Conservation (phyloP, 345 rosid genomes). For the Crucihimalaya himalaica region DNA sequence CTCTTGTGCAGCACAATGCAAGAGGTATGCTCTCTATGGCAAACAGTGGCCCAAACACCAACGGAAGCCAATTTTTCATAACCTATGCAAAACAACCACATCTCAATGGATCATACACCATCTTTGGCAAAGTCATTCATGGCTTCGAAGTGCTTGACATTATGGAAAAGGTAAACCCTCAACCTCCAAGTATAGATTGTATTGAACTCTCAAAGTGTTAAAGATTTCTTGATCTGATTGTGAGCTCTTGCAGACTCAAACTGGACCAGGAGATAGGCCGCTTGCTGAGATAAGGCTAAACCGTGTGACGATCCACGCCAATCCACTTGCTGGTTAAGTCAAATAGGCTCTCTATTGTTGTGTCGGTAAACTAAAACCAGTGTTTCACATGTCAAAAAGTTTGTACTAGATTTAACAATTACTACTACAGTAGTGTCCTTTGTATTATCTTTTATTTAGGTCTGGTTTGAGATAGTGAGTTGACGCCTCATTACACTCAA, state of each 20-base stretch:
- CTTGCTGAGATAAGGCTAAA: constrained; percentile 96
- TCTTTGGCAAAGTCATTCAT: constrained; percentile 94
- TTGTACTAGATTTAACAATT: constrained; percentile 3
- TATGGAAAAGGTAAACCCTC: constrained; percentile 82
- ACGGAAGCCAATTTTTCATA: constrained; percentile 94
- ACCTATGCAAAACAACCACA: constrained; percentile 91
- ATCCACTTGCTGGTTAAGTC: constrained; percentile 86
- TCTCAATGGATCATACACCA: constrained; percentile 91
- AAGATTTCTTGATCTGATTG: neutral
- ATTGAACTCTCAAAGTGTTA: neutral
- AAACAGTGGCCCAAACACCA: constrained; percentile 95
- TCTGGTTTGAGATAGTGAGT: neutral
- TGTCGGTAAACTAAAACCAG: neutral
- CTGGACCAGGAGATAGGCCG: constrained; percentile 87
- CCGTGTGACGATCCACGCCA: constrained; percentile 93
- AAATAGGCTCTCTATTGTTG: neutral
- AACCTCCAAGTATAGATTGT: neutral
- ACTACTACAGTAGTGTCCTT: neutral
- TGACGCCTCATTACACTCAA: neutral
- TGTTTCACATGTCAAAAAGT: neutral
- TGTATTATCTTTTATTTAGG: neutral
- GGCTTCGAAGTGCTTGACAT: constrained; percentile 98
- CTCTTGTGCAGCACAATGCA: constrained; percentile 75
- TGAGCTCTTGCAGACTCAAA: constrained; percentile 68
- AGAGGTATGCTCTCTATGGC: constrained; percentile 96